Base-by-base conservation (phyloP, 2,329 filamentous ascomycete genomes). In the Pseudocercospora eumusae region DNA sequence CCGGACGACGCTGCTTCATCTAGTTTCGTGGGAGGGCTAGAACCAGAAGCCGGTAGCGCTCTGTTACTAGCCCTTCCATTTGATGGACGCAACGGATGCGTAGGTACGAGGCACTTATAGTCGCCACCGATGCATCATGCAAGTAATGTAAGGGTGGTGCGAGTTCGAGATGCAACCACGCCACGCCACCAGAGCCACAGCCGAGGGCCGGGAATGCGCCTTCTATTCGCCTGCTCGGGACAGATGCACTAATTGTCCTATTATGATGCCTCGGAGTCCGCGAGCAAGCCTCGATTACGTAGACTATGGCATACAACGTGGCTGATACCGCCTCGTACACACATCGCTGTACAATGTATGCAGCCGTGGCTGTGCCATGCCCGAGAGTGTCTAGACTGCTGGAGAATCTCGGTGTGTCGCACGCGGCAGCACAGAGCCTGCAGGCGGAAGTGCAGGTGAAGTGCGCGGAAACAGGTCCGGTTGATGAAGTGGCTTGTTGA, bases 231-330 rank as follows among this genome's bases (percentile, higher is more conserved):
- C 23, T 50, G 47, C 47, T 50, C 47, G 47, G 47, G 47, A n/a
- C n/a, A n/a, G n/a, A n/a, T n/a, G n/a, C n/a, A n/a, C n/a, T n/a
- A n/a, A n/a, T n/a, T n/a, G n/a, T n/a, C n/a, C n/a, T n/a, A n/a
- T n/a, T n/a, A n/a, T n/a, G 52, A 21, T 21, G 59, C 44, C 36
- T 21, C 59, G 59, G 59, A 56, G 59, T 56, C 59, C 52, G 42
- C 59, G 59, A 60, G 11, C 28, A 20, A 49, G 42, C 18, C 59
- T 56, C 59, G 59, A 60, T 60, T 56, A 42, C 52, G 59, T 60
- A 49, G 31, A 31, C 27, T 15, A n/a, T n/a, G 5, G n/a, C 49
- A 3, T 15, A 33, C n/a, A 54, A 54, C 50, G 50, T 54, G 50
- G 50, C 50, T 54, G n/a, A 27, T 54, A 23, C 28, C 21, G 28